phyloP scores from a whole-genome alignment of 2,329 filamentous ascomycete genomes.

The Xylaria sp. region DNA sequence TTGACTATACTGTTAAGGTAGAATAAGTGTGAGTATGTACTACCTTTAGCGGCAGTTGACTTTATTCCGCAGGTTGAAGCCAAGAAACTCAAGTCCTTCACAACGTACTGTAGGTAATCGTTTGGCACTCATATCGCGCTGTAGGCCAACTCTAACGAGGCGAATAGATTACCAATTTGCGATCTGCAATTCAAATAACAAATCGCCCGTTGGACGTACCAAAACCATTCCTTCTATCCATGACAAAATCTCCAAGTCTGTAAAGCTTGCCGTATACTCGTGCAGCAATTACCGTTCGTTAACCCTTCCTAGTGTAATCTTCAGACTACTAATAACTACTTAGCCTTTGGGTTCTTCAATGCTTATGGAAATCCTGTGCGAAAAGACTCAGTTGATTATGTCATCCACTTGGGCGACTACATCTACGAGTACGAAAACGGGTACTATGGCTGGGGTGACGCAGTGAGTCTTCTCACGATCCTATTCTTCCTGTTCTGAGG shows the following conservation, averaged over 20 bases:
- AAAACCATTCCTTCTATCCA: slow-evolving; percentile 73
- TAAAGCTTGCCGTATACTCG: slow-evolving; percentile 76
- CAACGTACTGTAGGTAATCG: slow-evolving; percentile 58
- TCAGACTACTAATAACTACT: slow-evolving; percentile 15
- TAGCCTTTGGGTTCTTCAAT: slow-evolving; percentile 68
- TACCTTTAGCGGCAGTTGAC: background rate
- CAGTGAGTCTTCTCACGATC: slow-evolving; percentile 24
- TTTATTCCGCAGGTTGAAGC: slow-evolving; percentile 67
- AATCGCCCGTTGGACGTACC: slow-evolving; percentile 72
- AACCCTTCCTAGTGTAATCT: background rate
- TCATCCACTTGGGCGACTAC: slow-evolving; percentile 69
- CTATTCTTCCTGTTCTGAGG: background rate
- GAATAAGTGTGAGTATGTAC: slow-evolving; percentile 7
- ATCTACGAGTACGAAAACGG: slow-evolving; percentile 55
- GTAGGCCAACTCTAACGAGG: background rate
- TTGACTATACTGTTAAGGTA: slow-evolving; percentile 80
- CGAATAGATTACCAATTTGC: slow-evolving; percentile 71
- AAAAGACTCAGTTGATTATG: slow-evolving; percentile 70
- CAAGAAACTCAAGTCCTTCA: slow-evolving; percentile 69
- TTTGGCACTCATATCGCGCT: background rate
- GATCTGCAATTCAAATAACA: slow-evolving; percentile 71
- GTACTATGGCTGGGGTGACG: slow-evolving; percentile 62
- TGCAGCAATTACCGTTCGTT: slow-evolving; percentile 73
- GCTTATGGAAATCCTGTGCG: slow-evolving; percentile 68
- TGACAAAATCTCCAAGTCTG: slow-evolving; percentile 64